Base-by-base conservation (phyloP, 1,284 basidiomycete species). In the Puccinia coronata region DNA sequence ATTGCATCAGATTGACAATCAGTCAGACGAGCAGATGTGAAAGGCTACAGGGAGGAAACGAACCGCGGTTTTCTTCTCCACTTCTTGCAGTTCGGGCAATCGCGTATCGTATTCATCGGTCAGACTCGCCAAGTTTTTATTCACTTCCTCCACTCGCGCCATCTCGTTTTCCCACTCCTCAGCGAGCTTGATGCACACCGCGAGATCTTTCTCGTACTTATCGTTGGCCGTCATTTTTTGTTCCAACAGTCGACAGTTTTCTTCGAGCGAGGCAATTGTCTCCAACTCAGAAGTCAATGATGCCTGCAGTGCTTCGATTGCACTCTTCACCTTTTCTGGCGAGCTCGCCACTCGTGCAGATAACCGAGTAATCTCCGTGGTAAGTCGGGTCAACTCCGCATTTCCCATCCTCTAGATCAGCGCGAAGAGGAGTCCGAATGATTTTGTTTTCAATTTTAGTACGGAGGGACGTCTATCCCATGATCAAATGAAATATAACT, bases 161-260 rank as follows among this genome's bases (percentile, higher is more conserved):
- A 79, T 81, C 43, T 84, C 84, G 6, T 28, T 55, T 57, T 83
- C 82, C 83, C 83, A 84, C 65, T 84, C 84, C 34, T 83, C 83
- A 59, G 83, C 59, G 11, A 84, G 41, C 39, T 82, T 82, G 41
- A 83, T 82, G 80, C 83, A 83, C 0, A 80, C 67, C 18, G 73
- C 71, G 12, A 84, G 78, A 59, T 84, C 84, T 55, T 55, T 79
- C 51, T 79, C 51, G 28, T 70, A 79, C 25, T 70, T 53, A 55
- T 70, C 65, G 28, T 67, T 69, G 11, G 39, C 43, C 34, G 25
- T 25, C 31, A 79, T 79, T 39, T 65, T 53, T 41, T 57, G 53
- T 43, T 79, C 76, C 39, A 79, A 79, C 9, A 18, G 53, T 31
- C 65, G 76, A 4, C 65, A 69, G 39, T 79, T 79, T 55, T 67